Base-by-base conservation (phyloP, 495 filamentous ascomycete species). In the Aspergillus egyptiacus region DNA sequence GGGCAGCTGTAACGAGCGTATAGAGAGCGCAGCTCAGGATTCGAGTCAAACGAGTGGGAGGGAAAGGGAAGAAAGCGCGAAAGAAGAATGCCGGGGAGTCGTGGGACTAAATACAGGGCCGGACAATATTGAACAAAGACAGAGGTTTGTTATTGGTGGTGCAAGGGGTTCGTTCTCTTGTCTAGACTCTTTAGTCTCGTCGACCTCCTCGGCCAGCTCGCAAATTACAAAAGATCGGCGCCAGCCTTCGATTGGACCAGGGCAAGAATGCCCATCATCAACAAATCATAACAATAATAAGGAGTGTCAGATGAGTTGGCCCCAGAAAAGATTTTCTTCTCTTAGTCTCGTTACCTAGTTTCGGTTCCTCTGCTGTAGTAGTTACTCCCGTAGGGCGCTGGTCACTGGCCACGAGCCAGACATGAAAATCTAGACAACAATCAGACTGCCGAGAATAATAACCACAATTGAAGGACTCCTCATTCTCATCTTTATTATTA, bases 1-100 rank as follows among this genome's bases (percentile, higher is more conserved):
- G 27, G 20, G 46, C 17, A 38, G 40, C 49, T 33, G 38, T 57
- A 62, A 58, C 42, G 63, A 64, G 56, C 32, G 55, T 62, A 50
- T 41, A 23, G 43, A 27, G 59, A 67, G 63, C 55, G 49, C 59
- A 55, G 63, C 63, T 66, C 59, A 43, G 33, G 49, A n/a, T n/a
- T n/a, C n/a, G n/a, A n/a, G 42, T 24, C 40, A 37, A 53, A 48
- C 35, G 24, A 39, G 45, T 46, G 56, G 31, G 56, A 60, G 59
- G 24, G 51, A 56, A 46, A 30, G 33, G 18, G 44, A 43, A 42
- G n/a, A 38, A 42, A 24, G 36, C 42, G 39, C 34, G 28, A 41
- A 36, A 36, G 33, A 37, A n/a, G 28, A 39, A 9, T 32, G 14
- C 48, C 31, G 32, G 31, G 51, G 41, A 40, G 35, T 17, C 18